Percentiles rank a stretch among this genome's conserved stretches.
These are phyloP conservation scores for Psidium guajava DNA, from an alignment of 345 rosid species.

Conservation along the genomic window DNA sequence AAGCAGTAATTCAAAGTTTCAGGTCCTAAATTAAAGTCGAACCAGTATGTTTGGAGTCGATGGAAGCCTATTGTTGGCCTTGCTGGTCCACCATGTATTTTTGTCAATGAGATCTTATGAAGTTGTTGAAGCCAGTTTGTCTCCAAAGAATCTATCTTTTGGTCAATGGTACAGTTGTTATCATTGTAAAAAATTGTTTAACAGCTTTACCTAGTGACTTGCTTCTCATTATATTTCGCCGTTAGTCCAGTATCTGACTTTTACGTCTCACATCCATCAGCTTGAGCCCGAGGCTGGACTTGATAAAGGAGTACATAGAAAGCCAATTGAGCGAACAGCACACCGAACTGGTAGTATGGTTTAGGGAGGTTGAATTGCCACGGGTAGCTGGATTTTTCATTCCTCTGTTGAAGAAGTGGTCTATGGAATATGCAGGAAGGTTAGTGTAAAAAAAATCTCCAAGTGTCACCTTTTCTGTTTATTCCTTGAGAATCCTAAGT, in stretches of 20 bases:
- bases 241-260: neutral
- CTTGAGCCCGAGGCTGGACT: conserved; percentile 28
- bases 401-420: conserved; percentile 64
- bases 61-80: neutral
- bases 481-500: neutral
- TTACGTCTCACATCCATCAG: conserved; percentile 16
- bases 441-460: conserved; percentile 5
- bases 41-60: neutral
- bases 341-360: conserved; percentile 41
- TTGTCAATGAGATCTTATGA: neutral
- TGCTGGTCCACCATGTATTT: neutral
- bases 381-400: conserved; percentile 40
- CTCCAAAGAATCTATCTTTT: neutral
- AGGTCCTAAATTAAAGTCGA: neutral
- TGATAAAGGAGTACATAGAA: conserved; percentile 32
- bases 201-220: neutral
- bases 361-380: conserved; percentile 47
- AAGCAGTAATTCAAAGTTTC: neutral
- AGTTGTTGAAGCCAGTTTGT: neutral
- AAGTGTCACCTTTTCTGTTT: neutral
- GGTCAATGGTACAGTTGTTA: neutral
- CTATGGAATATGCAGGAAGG: conserved; percentile 73
- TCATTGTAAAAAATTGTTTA: neutral
- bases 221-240: neutral
- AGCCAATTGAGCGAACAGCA: conserved; percentile 27